A percentile compares a stretch with the other conserved stretches of the same genome.
These are phyloP conservation scores for Helotiales sp. DNA, from an alignment of 2,329 filamentous ascomycete genomes.

Conservation along the genomic window DNA sequence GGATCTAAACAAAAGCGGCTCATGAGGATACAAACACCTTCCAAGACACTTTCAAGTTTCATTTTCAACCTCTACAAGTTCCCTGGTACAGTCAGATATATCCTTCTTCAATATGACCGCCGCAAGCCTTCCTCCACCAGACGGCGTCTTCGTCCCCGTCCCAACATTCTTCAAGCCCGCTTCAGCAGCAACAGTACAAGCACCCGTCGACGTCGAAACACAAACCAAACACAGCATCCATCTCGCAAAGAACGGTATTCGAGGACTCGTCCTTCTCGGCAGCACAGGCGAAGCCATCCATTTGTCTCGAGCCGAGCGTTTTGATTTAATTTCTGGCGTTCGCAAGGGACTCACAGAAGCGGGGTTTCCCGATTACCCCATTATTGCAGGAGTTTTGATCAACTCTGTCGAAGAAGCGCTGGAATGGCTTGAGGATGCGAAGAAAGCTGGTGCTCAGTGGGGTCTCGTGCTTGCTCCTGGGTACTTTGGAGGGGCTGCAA, in stretches of 20 bases:
- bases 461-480: constrained; percentile 66
- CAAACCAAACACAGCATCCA: constrained; percentile 61
- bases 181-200: constrained; percentile 20
- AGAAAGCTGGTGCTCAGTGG: constrained; percentile 64
- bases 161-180: constrained; percentile 60
- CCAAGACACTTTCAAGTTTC: not conserved
- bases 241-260: constrained; percentile 61
- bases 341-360: constrained; percentile 57
- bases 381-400: constrained; percentile 60
- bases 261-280: constrained; percentile 63
- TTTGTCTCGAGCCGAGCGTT: constrained; percentile 58
- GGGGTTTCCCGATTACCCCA: constrained; percentile 60
- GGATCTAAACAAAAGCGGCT: not conserved
- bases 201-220: constrained; percentile 57
- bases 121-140: not conserved
- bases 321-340: constrained; percentile 56
- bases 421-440: constrained; percentile 52
- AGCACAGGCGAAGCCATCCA: constrained; percentile 68
- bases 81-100: not conserved
- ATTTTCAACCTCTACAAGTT: not conserved
- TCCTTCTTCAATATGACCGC: not conserved
- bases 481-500: constrained; percentile 63
- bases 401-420: constrained; percentile 62
- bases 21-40: not conserved
- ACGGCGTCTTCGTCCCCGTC: constrained; percentile 59